Percentiles rank a stretch among this genome's conserved stretches.
Evolutionary conservation across 352 stramenopile genomes (phyloP).

Genomic region (Elongisporangium undulatum): DNA sequence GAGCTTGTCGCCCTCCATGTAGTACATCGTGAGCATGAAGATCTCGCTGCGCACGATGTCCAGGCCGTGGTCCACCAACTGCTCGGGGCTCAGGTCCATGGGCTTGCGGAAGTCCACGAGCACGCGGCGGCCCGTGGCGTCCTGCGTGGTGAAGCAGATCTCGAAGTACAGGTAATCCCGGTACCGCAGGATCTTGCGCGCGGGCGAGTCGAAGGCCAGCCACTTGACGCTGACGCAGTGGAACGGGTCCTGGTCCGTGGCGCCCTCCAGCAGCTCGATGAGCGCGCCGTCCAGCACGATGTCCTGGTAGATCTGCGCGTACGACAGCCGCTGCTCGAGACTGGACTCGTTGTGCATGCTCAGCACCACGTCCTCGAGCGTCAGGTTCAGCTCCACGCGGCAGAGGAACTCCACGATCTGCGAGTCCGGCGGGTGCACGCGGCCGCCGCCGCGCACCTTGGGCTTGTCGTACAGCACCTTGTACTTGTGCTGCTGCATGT

Average conservation of each 20-base stretch:
- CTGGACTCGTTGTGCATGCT: slow-evolving; percentile 60
- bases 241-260: slow-evolving; percentile 62
- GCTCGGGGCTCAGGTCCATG: not conserved
- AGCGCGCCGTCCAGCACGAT: slow-evolving; percentile 56
- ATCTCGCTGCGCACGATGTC: not conserved
- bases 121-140: not conserved
- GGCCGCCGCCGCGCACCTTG: not conserved
- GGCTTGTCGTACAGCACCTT: not conserved
- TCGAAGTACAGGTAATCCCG: slow-evolving; percentile 73
- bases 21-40: not conserved
- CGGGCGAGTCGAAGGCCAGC: slow-evolving; percentile 58
- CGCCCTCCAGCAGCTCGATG: slow-evolving; percentile 56
- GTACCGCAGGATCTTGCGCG: slow-evolving; percentile 50
- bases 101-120: not conserved
- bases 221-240: slow-evolving; percentile 77
- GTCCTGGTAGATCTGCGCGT: slow-evolving; percentile 40
- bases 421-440: not conserved
- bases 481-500: not conserved
- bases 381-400: not conserved
- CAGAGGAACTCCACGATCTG: not conserved
- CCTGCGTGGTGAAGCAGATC: not conserved
- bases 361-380: slow-evolving; percentile 63
- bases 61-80: not conserved
- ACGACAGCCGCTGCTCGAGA: slow-evolving; percentile 34
- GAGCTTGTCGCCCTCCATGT: not conserved